Base-by-base conservation (phyloP, 331 rosid species). In the Malus hybrid region DNA sequence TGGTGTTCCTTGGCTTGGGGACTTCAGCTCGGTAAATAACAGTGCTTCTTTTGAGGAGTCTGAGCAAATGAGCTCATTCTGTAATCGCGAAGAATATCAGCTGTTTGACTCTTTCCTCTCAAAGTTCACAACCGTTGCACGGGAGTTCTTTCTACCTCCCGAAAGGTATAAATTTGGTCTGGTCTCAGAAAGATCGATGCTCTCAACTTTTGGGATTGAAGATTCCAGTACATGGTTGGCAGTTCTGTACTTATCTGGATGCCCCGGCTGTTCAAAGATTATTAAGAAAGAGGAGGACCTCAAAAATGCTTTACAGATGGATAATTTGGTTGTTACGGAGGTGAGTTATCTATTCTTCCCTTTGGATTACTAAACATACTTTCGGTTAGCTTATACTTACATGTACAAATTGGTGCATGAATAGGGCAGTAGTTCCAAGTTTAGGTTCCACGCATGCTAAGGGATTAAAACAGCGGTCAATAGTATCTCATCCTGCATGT, bases 191-290 rank as follows among this genome's bases (percentile, higher is more conserved):
- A 85, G 89, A 82, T 87, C 88, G 16, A 81, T 94, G 88, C 93
- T 94, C 80, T 89, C 96, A 60, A 80, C 91, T 78, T 82, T 94
- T 56, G 96, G 93, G 78, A 80, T 90, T 79, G 88, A 77, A 77
- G 88, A 90, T 82, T 80, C 89, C 70, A 82, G 84, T 79, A 80
- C 93, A 24, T 91, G 99, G 99, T 88, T 90, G 79, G 97, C 83
- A 29, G 84, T 39, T 0, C 46, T 39, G 12, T 81, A 87, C 77
- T 74, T 75, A 48, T 86, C 90, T 78, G 97, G 90, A 63, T 90
- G 97, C 79, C 88, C 91, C 55, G 74, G 85, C 64, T 92, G 96
- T 84, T 85, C 84, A 63, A 89, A 77, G 87, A 85, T 90, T 85
- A 80, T 91, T 65, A 85, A 86, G 74, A 84, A 85, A 69, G 97